Percentiles rank a stretch among this genome's conserved stretches.
Evolutionary conservation across 805 yeast genomes (phyloP).

Genomic region (Maudiozyma serrabonitensis): DNA sequence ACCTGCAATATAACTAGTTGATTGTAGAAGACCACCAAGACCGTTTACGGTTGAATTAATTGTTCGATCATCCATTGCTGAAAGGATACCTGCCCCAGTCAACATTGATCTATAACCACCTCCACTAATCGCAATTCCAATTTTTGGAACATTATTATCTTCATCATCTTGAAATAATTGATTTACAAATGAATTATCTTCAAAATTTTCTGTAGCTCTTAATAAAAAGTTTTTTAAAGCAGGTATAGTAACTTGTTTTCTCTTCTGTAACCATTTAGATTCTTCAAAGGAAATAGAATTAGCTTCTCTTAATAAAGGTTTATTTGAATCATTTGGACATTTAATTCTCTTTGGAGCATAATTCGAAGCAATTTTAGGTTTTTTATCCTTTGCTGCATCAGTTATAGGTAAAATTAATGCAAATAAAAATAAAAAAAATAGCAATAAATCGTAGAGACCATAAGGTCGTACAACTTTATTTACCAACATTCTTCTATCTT

Average conservation of each 20-base stretch:
- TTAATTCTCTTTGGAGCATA: constrained; percentile 52
- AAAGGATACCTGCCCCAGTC: constrained; percentile 71
- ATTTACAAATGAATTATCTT: constrained; percentile 11
- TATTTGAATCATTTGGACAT: constrained; percentile 35
- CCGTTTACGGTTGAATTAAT: constrained; percentile 42
- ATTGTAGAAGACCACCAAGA: constrained; percentile 65
- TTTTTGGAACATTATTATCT: constrained; percentile 8
- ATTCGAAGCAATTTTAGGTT: neutral
- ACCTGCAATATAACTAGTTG: constrained; percentile 63
- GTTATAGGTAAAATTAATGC: neutral
- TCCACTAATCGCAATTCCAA: constrained; percentile 64
- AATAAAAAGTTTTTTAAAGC: constrained; percentile 37
- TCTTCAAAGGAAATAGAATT: constrained; percentile 36
- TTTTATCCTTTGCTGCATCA: neutral
- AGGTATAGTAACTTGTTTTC: constrained; percentile 36
- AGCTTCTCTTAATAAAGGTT: constrained; percentile 40
- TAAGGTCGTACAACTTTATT: no score
- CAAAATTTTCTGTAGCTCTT: constrained; percentile 28
- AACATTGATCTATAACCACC: constrained; percentile 92
- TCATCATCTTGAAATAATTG: constrained; percentile 9
- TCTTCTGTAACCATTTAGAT: constrained; percentile 38
- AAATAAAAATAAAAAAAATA: neutral
- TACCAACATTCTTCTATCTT: no score
- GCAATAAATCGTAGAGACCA: no score
- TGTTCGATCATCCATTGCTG: constrained; percentile 76